Evolutionary conservation across 805 yeast species (phyloP), one percentile per base, ranked within the genome.

Genomic region (Candida wancherniae): DNA sequence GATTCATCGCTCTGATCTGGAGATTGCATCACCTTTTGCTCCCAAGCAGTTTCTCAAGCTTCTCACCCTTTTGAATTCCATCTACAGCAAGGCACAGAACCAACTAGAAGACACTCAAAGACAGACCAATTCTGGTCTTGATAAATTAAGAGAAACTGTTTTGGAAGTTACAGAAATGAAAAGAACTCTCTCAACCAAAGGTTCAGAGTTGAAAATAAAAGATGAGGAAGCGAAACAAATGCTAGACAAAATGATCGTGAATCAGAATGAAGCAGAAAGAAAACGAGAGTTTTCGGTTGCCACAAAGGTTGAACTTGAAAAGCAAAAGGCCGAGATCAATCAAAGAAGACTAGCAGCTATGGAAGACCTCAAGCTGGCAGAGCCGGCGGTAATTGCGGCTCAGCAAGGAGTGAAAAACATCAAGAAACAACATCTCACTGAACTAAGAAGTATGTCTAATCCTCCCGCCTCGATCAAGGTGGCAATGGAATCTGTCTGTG

Each of bases 181-280:
- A 28, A 55, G 58, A 5, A 62, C 64, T 1, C 59, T 90, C 4
- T 67, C 79, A 0, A 56, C 47, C 15, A 82, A 85, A 48, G 71
- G 73, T 37, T 42, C 34, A 1, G 59, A 58, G 14, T 62, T 90
- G 18, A 51, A 53, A 13, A 33, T 22, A 0, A 90, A 87, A 39
- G 84, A 82, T 34, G 44, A 55, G 9, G 84, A 81, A 41, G 95
- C 96, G 0, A 70, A 74, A 36, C 57, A 58, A 15, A 83, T 85
- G 69, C 67, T 90, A 23, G 75, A 79, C 46, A 74, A 64, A 33
- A 85, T 90, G 84, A 68, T 90, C 9, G 57, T 68, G 1, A 94
- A 86, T 24, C 97, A 90, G 51, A 86, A 84, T 49, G 95, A 86
- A 45, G 90, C 97, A 0, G 97, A 90, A 51, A 67, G 95, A 41